Conservation (phyloP, 1,284 basidiomycete species). For the Prillingera fragicola region DNA sequence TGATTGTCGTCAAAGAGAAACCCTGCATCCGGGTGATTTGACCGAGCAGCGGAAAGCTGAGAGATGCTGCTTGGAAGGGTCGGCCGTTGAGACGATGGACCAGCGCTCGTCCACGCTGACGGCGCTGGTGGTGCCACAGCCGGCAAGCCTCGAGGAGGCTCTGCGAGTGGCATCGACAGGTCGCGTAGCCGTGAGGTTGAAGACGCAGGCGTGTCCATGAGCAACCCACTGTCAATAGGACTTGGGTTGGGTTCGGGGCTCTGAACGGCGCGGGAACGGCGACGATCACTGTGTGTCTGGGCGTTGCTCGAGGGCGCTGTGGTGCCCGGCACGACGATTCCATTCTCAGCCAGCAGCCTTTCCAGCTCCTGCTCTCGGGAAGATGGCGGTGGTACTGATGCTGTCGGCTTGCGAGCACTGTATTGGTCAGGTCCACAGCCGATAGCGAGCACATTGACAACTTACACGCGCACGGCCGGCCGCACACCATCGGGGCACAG, state of each 20-base stretch:
- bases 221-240: background rate
- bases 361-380: conserved; percentile 20
- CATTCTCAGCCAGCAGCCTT: conserved; percentile 17
- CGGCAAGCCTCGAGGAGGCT: background rate
- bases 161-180: background rate
- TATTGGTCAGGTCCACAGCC: conserved; percentile 7
- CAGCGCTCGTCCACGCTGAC: background rate
- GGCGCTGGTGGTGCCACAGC: background rate
- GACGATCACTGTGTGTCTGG: background rate
- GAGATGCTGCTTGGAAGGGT: background rate
- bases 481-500: conserved; percentile 30
- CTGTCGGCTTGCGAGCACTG: conserved; percentile 9
- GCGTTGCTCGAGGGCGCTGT: background rate
- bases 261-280: background rate
- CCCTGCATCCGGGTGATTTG: background rate
- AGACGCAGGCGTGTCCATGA: background rate
- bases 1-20: conserved; percentile 8
- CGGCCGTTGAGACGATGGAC: background rate
- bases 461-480: conserved; percentile 17
- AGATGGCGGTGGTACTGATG: too few species aligned
- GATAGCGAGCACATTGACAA: background rate
- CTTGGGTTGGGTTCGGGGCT: too few species aligned
- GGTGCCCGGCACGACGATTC: conserved; percentile 11
- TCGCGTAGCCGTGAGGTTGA: background rate
- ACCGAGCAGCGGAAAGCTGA: background rate